These are phyloP conservation scores for Chaetoceros muelleri DNA, from an alignment of 108 stramenopile genomes.

Conservation along the genomic window DNA sequence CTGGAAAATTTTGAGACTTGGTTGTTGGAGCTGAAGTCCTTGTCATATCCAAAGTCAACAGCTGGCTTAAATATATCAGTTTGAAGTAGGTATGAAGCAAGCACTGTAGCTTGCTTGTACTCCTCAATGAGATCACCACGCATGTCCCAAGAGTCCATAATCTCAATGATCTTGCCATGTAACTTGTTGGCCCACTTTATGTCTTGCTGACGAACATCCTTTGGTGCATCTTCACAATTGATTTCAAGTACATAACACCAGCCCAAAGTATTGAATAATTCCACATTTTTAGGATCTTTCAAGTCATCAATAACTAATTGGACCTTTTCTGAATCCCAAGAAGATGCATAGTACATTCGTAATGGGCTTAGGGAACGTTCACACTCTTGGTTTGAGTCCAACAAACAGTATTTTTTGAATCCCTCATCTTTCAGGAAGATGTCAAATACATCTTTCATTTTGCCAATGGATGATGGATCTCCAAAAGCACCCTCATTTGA, in stretches of 20 bases:
- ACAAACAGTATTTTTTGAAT: too few relatives aligned
- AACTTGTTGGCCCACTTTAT: constrained; percentile 6
- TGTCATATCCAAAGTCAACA: constrained; percentile 36
- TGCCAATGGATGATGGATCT: too few relatives aligned
- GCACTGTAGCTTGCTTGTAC: constrained; percentile 23
- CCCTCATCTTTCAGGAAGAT: too few relatives aligned
- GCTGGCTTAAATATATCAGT: constrained; percentile 19
- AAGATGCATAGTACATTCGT: constrained; percentile 28
- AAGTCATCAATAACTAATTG: constrained; percentile 20
- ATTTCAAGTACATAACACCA: constrained; percentile 16
- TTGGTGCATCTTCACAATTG: constrained; percentile 15
- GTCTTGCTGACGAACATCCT: constrained; percentile 12
- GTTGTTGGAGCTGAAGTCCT: constrained; percentile 19
- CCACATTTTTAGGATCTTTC: constrained; percentile 7
- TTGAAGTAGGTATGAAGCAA: constrained; percentile 25
- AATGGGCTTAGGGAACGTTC: constrained; percentile 19
- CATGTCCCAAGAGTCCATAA: constrained; percentile 29
- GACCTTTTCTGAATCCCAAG: constrained; percentile 28
- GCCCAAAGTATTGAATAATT: constrained; percentile 19
- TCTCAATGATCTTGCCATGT: constrained; percentile 10
- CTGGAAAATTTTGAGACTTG: constrained; percentile 28
- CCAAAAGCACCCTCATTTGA: too few relatives aligned
- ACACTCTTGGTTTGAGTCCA: too few relatives aligned
- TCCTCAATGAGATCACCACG: constrained; percentile 24
- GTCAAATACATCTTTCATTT: too few relatives aligned